Evolutionary conservation across 192 early-diverging fungal species (phyloP).

Genomic region (Pilobolus umbonatus): DNA sequence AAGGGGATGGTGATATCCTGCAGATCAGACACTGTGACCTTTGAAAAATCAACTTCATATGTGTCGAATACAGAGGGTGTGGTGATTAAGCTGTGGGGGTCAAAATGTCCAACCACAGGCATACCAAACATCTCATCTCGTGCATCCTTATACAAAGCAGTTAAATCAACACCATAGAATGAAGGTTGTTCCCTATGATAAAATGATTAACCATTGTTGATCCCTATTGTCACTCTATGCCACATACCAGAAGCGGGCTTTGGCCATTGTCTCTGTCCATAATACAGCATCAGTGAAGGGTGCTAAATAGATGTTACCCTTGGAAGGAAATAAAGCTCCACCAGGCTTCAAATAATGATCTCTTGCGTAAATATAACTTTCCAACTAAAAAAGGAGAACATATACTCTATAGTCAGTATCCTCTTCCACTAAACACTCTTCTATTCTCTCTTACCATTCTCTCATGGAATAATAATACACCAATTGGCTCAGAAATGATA

Average conservation of each 20-base stretch:
- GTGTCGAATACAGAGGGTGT: conserved; percentile 52
- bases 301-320: conserved; percentile 85
- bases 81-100: conserved; percentile 72
- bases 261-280: conserved; percentile 93
- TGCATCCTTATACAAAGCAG: conserved; percentile 75
- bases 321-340: conserved; percentile 86
- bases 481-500: conserved; percentile 96
- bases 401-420: too few relatives aligned
- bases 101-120: conserved; percentile 94
- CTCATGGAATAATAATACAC: conserved; percentile 95
- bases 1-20: conserved; percentile 85
- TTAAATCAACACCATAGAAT: conserved; percentile 93
- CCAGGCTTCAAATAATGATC: conserved; percentile 91
- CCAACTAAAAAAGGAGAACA: conserved; percentile 50
- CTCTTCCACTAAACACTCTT: neutral
- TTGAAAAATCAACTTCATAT: conserved; percentile 78
- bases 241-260: conserved; percentile 69
- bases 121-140: conserved; percentile 88
- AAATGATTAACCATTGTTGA: neutral
- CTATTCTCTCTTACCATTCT: conserved; percentile 68
- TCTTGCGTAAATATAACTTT: conserved; percentile 80
- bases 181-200: conserved; percentile 60
- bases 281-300: conserved; percentile 74
- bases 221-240: neutral
- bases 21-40: conserved; percentile 70